Percentiles rank a stretch among this genome's conserved stretches.
phyloP scores from a whole-genome alignment of 306 rosid species.

The Crataegus laevigata region DNA sequence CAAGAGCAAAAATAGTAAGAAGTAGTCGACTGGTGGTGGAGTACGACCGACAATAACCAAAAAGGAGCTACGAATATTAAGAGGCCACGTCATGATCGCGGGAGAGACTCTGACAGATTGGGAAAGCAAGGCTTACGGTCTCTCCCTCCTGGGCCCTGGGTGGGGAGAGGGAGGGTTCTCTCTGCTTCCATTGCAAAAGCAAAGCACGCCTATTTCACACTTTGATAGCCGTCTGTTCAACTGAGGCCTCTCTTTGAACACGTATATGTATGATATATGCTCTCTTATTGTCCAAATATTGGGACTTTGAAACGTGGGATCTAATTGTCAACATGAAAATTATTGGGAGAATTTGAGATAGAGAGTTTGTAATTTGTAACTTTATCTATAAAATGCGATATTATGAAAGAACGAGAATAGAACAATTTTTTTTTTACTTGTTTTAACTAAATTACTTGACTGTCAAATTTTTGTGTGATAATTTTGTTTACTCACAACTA shows the following conservation, averaged over 20 bases:
- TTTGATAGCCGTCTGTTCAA: background rate
- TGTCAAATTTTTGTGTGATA: too few species aligned
- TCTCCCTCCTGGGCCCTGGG: too few species aligned
- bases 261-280: background rate
- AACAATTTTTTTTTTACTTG: background rate
- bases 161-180: background rate
- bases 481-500: too few species aligned
- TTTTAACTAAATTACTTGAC: too few species aligned
- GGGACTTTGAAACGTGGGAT: background rate
- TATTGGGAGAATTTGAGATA: background rate
- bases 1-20: background rate
- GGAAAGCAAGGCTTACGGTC: background rate
- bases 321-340: background rate
- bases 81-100: conserved; percentile 1
- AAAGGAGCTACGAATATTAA: background rate
- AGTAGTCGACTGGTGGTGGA: too few species aligned
- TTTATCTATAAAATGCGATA: too few species aligned
- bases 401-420: background rate
- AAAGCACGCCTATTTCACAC: background rate
- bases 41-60: background rate
- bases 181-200: background rate
- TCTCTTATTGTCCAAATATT: background rate
- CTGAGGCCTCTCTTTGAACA: conserved; percentile 8
- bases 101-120: background rate
- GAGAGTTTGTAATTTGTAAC: background rate